Percentiles rank a stretch among this genome's conserved stretches.
Conservation (phyloP, 2,329 filamentous ascomycete species). For the Colletotrichum tamarilloi region DNA sequence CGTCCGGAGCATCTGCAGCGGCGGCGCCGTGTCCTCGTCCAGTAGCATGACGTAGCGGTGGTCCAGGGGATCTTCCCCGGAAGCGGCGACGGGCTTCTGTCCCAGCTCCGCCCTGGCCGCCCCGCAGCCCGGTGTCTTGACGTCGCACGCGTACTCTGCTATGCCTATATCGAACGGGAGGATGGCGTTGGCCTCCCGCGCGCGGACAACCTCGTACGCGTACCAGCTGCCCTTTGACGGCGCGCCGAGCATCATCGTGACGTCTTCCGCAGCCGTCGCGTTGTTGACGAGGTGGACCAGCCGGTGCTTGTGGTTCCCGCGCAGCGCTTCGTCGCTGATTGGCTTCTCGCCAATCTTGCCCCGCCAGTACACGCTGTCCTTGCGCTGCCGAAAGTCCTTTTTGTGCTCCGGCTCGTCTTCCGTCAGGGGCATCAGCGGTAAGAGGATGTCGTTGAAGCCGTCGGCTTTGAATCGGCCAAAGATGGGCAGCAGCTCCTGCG, state of each 20-base stretch:
- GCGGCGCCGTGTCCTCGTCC: conserved; percentile 77
- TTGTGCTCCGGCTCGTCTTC: conserved; percentile 58
- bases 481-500: conserved; percentile 75
- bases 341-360: conserved; percentile 71
- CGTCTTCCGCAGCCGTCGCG: conserved; percentile 58
- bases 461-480: conserved; percentile 81
- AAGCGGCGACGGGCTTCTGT: conserved; percentile 45
- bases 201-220: conserved; percentile 65
- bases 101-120: conserved; percentile 65
- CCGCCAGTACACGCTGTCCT: conserved; percentile 78
- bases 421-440: conserved; percentile 65
- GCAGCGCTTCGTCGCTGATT: conserved; percentile 65
- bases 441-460: conserved; percentile 81
- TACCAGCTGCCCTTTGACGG: conserved; percentile 51
- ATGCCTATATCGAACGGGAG: conserved; percentile 70
- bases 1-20: conserved; percentile 68
- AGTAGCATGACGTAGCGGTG: conserved; percentile 79
- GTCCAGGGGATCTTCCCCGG: conserved; percentile 65
- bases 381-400: conserved; percentile 68
- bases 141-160: conserved; percentile 67
- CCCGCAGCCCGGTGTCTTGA: conserved; percentile 56
- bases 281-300: conserved; percentile 77
- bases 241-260: conserved; percentile 68
- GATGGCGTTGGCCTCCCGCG: conserved; percentile 63
- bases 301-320: conserved; percentile 76